A percentile compares a stretch with the other conserved stretches of the same genome.
phyloP scores from a whole-genome alignment of 441 rosid species.

The Capsella rubella region DNA sequence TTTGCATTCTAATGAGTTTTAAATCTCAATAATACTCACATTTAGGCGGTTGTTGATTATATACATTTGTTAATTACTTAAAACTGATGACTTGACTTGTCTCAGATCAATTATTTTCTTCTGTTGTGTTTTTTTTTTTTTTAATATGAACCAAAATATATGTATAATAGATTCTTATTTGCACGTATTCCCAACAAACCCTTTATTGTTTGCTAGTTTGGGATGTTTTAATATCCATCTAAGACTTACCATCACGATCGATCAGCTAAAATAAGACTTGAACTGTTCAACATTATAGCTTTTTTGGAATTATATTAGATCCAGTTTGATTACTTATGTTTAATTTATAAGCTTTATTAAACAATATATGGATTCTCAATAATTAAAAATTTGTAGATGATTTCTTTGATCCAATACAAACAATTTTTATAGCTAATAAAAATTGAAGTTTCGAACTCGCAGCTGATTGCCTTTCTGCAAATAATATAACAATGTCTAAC shows the following conservation, averaged over 20 bases:
- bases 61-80: conserved; percentile 27
- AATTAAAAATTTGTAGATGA: not conserved
- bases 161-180: conserved; percentile 23
- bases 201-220: conserved; percentile 32
- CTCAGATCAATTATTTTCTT: conserved; percentile 2
- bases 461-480: too few relatives aligned
- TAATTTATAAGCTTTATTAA: not conserved
- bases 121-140: not conserved
- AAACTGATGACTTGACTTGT: conserved; percentile 14
- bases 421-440: not conserved
- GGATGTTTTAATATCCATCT: conserved; percentile 15
- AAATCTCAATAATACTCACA: conserved; percentile 29
- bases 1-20: conserved; percentile 23
- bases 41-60: conserved; percentile 29
- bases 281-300: conserved; percentile 26
- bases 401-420: not conserved
- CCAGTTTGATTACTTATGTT: not conserved
- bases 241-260: conserved; percentile 30
- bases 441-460: too few relatives aligned
- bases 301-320: not conserved
- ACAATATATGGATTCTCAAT: not conserved
- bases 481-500: too few relatives aligned
- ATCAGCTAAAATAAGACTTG: conserved; percentile 22
- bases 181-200: conserved; percentile 39
- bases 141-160: not conserved